Evolutionary conservation across 2,329 filamentous ascomycete genomes (phyloP), one percentile per base, ranked within the genome.

Genomic region (Scytalidium sp.): DNA sequence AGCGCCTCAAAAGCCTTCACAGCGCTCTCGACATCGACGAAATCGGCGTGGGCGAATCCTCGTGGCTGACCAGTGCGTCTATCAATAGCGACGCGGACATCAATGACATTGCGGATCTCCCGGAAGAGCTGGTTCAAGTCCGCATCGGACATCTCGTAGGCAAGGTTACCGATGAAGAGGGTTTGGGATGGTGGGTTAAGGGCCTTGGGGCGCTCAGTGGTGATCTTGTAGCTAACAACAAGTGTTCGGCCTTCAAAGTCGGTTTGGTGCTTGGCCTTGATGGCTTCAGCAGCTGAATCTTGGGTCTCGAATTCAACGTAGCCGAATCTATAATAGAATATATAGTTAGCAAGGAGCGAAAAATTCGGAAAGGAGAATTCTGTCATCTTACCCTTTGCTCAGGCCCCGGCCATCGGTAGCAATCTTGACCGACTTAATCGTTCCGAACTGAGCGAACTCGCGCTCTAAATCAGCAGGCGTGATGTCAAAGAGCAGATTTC

Each of bases 1-100:
- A 96, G 72, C 13, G 73, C 57, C 48, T 83, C 78, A 60, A 73
- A 73, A 0, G 81, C 90, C 54, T 71, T 73, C 48, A 70, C 61
- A n/a, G 90, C 88, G 54, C 81, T 82, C 54, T 83, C 78, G 36
- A 84, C 65, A 59, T 88, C 81, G 41, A 79, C 63, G 67, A 96
- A 96, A 64, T 95, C 89, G 44, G 85, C 87, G 65, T 96, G 90
- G 19, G 86, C 88, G 65, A 94, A 96, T 54, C 91, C 91, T 66
- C 88, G 79, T 32, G 88, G 87, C 70, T 88, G 85, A 42, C 90
- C 90, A 6, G 88, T 91, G 56, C 83, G 78, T 60, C 88, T 81
- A 70, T 96, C 90, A 60, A 94, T 87, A 46, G 90, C 87, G 49
- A 96, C 85, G 53, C 91, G 84, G 43, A 96, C 84, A 61, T 92